Base-by-base conservation (phyloP, 2,329 filamentous ascomycete species). In the Nigrospora osmanthi region DNA sequence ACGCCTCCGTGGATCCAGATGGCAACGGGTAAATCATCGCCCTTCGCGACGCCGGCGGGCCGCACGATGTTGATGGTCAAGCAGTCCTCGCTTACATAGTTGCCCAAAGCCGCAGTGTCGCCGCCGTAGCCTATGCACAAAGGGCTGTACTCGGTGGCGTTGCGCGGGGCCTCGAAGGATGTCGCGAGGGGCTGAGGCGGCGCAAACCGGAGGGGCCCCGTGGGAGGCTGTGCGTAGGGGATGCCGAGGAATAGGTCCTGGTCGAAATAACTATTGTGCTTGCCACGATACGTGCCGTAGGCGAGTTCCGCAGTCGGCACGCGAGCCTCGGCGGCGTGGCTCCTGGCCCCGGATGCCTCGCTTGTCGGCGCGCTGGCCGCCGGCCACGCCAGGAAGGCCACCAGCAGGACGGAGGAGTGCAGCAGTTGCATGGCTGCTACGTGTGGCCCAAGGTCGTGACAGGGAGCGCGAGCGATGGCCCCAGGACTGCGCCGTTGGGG, bases 61-160 rank as follows among this genome's bases (percentile, higher is more conserved):
- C 79, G 70, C 28, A 84, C 64, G 7, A 85, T 68, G 52, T 82
- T 83, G 48, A 84, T 61, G 38, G 76, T 78, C 5, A 84, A 66
- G 49, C 80, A 84, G 53, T 82, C 74, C 51, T 83, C 80, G 11
- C 65, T 17, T 23, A 43, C 35, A 17, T 15, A 17, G 37, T 30
- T 33, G 14, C 31, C 43, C 9, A 31, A 32, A 15, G 34, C 42
- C 12, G 31, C 28, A 3, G 38, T 40, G 23, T 39, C 47, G 44
- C 58, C 55, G 10, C 73, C 72, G 43, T 76, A 76, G n/a, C 71
- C 71, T 33, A 73, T 63, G 49, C 73, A 77, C 42, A 69, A 63
- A 5, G 63, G 57, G 0, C 67, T 65, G 46, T 75, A 75, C 14
- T 64, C 52, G 0, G 60, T 71, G 3, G 73, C 73, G 47, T 67